Evolutionary conservation across 306 rosid species (phyloP).

Genomic region (Mimosa pudica): DNA sequence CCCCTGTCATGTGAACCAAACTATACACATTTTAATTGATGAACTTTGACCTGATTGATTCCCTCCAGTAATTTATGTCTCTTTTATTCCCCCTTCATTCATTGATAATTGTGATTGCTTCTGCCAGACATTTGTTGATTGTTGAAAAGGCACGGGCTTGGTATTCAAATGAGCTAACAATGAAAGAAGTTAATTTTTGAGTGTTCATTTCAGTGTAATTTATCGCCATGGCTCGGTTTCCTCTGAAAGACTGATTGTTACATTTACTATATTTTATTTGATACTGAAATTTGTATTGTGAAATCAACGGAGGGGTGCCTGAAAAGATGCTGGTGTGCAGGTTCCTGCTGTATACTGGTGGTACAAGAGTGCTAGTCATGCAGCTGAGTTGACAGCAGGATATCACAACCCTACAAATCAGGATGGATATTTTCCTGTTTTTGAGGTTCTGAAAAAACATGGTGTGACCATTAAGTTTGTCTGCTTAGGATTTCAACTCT

Average conservation of each 20-base stretch:
- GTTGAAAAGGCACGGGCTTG: conserved; percentile 12
- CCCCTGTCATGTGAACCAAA: background rate
- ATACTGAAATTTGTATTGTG: conserved; percentile 11
- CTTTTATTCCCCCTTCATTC: conserved; percentile 19
- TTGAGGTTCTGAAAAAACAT: conserved; percentile 80
- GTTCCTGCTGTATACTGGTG: conserved; percentile 96
- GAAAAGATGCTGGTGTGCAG: conserved; percentile 51
- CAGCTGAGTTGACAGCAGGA: conserved; percentile 96
- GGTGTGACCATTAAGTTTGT: conserved; percentile 75
- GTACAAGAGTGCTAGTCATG: conserved; percentile 92
- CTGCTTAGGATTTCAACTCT: conserved; percentile 69
- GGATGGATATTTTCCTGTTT: conserved; percentile 89
- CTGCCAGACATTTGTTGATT: background rate
- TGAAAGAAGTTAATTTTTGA: background rate
- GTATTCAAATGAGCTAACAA: background rate
- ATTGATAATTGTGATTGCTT: background rate
- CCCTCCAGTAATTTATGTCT: background rate
- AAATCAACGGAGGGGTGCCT: conserved; percentile 22
- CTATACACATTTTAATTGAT: background rate
- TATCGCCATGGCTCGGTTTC: background rate
- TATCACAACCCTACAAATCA: conserved; percentile 89
- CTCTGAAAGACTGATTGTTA: conserved; percentile 10
- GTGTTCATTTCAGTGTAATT: background rate
- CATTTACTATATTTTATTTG: conserved; percentile 21
- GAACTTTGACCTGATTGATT: conserved; percentile 13